Conservation (phyloP, 106 monocot species). For the Dendrobium officinale region DNA sequence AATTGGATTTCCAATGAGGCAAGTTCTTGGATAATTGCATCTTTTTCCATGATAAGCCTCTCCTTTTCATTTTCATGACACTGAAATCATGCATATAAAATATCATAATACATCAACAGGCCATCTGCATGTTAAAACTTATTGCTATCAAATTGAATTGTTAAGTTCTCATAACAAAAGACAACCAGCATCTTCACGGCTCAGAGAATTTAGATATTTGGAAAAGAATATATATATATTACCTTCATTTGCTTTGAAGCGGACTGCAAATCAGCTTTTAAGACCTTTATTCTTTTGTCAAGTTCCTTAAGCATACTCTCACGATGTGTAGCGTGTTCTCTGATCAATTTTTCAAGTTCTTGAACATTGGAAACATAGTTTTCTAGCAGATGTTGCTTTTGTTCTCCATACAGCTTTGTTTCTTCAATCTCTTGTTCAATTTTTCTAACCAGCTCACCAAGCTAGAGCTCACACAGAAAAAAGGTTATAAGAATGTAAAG, state of each 20-base stretch:
- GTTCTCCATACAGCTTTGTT: conserved; percentile 34
- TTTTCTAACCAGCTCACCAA: conserved; percentile 70
- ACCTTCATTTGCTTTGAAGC: conserved; percentile 81
- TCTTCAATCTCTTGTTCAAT: conserved; percentile 76
- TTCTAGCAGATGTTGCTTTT: conserved; percentile 49
- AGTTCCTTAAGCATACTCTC: conserved; percentile 67
- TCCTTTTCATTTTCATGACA: conserved; percentile 77
- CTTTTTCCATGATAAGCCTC: conserved; percentile 89
- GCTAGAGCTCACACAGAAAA: conserved; percentile 26
- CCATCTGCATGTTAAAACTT: background rate
- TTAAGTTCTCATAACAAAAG: background rate
- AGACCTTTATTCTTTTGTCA: conserved; percentile 61
- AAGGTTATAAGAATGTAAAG: background rate
- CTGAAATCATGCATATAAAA: conserved; percentile 25
- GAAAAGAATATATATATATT: background rate
- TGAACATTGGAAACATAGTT: conserved; percentile 51
- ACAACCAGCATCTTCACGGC: background rate
- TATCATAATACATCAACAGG: background rate
- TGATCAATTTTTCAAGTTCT: conserved; percentile 66
- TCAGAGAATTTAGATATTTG: background rate
- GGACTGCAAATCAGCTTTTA: conserved; percentile 77
- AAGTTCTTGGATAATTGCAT: conserved; percentile 72
- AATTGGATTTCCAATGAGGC: conserved; percentile 65
- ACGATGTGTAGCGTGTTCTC: conserved; percentile 57
- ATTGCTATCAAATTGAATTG: background rate